Percentiles rank a stretch among this genome's conserved stretches.
These are phyloP conservation scores for Trebouxia sp. DNA, from an alignment of 139 green algal species.

Conservation along the genomic window DNA sequence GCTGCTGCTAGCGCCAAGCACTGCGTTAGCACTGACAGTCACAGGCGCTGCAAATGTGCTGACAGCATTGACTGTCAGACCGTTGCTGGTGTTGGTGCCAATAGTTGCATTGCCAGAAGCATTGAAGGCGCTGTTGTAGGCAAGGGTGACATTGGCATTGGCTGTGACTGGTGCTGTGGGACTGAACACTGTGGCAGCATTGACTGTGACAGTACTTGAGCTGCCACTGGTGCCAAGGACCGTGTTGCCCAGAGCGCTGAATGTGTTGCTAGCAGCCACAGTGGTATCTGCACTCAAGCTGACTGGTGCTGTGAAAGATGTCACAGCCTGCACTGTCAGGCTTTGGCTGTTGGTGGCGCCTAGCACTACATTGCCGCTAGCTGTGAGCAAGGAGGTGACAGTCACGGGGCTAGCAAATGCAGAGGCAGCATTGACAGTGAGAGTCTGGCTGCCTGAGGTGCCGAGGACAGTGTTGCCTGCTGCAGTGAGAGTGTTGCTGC, in stretches of 20 bases:
- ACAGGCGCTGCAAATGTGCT: no score
- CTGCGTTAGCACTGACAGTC: no score
- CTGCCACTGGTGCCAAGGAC: background rate
- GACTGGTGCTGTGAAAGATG: background rate
- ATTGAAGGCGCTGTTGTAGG: background rate
- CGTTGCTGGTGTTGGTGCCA: background rate
- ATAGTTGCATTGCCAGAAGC: background rate
- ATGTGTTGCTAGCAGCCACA: background rate
- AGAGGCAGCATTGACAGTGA: no score
- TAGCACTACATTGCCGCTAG: no score
- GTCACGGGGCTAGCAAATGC: no score
- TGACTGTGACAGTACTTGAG: background rate
- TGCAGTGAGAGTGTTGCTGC: background rate
- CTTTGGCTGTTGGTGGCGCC: background rate
- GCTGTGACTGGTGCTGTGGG: background rate
- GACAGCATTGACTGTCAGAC: background rate
- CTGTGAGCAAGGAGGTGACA: no score
- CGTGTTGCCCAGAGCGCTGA: background rate
- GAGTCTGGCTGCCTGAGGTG: background rate
- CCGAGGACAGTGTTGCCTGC: background rate
- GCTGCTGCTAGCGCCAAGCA: no score
- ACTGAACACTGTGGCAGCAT: background rate
- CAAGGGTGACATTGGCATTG: background rate
- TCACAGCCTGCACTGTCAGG: background rate
- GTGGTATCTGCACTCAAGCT: background rate